Base-by-base conservation (phyloP, 2,329 filamentous ascomycete species). In the Nemania bipapillata region DNA sequence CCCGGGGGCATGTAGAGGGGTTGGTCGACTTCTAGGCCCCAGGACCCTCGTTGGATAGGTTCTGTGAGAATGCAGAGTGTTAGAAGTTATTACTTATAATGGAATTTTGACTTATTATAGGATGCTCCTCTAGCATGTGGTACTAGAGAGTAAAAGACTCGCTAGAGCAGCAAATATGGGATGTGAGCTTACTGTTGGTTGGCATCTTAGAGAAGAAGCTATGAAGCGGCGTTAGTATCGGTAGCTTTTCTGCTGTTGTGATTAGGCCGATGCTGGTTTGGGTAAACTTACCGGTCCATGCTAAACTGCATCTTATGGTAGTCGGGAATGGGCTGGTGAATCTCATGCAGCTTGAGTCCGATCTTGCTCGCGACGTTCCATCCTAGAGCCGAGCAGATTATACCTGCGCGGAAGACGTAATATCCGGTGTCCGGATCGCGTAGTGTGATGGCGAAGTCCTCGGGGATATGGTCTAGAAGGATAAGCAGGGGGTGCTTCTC, bases 221-320 rank as follows among this genome's bases (percentile, higher is more conserved):
- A 61, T 8, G 40, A 24, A 17, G 17, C 11, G 17, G 15, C 1
- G 20, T 54, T 24, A 62, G 57, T 15, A 52, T 50, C 26, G 20
- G 2, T 4, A 12, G 17, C 7, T 2, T 1, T 54, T 37, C n/a
- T 22, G 2, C 45, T 22, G 11, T 58, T 17, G 7, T 55, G 12
- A 22, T n/a, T 37, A n/a, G 11, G 8, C 8, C 7, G 24, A 26
- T 20, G 49, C 1, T 28, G 12, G 24, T n/a, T 52, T 17, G 7
- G 7, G 28, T 11, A 6, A 50, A 26, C 86, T 58, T 80, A 93
- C 87, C 92, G 85, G 75, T 96, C 92, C 91, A 97, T 94, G 47
- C 91, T 94, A 71, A 93, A 91, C 42, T 91, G 87, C 91, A 96
- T 94, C 82, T 94, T 96, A 77, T 92, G 92, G 78, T 95, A 96